Conservation (phyloP, 2,329 filamentous ascomycete species). For the Ophiocordyceps polyrhachis-furcata region DNA sequence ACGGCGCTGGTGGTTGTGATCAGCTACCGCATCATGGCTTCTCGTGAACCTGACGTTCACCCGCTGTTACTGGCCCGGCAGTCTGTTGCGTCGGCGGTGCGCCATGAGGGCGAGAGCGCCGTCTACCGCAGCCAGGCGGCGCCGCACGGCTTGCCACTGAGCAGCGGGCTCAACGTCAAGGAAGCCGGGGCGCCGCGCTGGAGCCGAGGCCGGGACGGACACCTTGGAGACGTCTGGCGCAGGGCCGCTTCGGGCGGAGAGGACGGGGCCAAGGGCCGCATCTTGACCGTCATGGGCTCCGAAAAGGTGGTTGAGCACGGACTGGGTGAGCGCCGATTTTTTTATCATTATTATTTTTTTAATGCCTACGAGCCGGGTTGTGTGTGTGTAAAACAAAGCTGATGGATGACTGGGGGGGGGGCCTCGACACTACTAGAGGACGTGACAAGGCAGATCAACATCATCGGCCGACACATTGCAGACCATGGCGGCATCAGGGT, state of each 20-base stretch:
- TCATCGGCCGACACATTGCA: conserved; percentile 61
- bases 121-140: conserved; percentile 69
- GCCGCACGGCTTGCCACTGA: conserved; percentile 69
- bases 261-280: conserved; percentile 48
- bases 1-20: conserved; percentile 48
- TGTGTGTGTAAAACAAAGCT: neutral
- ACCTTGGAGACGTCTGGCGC: conserved; percentile 82
- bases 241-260: conserved; percentile 45
- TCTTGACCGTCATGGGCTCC: conserved; percentile 64
- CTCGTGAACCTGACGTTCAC: conserved; percentile 74
- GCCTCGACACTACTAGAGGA: conserved; percentile 42
- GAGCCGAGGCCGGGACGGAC: conserved; percentile 67
- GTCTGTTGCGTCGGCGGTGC: conserved; percentile 56
- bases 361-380: too few species aligned
- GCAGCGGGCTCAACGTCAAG: conserved; percentile 63
- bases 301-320: conserved; percentile 57
- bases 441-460: conserved; percentile 69
- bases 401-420: too few species aligned
- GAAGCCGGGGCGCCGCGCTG: conserved; percentile 65
- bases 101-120: conserved; percentile 70
- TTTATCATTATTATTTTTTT: too few species aligned
- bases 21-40: conserved; percentile 50
- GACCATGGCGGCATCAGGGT: conserved; percentile 57
- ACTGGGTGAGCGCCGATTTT: conserved; percentile 15
- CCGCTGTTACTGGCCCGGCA: conserved; percentile 81